Evolutionary conservation across 768 basidiomycete genomes (phyloP), one percentile per base, ranked within the genome.

Genomic region (Pilatotrama ljubarskyi): DNA sequence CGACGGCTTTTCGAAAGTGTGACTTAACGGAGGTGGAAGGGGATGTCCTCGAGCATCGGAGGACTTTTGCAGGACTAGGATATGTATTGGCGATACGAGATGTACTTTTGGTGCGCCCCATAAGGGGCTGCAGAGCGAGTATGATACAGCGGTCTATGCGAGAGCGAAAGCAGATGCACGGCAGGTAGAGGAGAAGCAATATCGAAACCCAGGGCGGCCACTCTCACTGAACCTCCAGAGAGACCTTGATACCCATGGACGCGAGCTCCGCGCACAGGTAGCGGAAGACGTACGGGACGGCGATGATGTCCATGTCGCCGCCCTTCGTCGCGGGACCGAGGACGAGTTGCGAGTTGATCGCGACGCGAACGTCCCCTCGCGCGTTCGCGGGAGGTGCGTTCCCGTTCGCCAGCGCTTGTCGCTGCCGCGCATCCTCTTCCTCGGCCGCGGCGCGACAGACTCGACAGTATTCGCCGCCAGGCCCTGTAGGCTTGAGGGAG

Each of bases 161-260:
- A 53, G 7, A 47, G 50, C 58, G 51, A 54, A 47, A 59, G 52
- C 58, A 51, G 13, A 17, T 41, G 49, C 26, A 47, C 15, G 20
- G n/a, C 29, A 55, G 26, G 32, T 48, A 20, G 37, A 24, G 22
- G 24, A 38, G 15, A 46, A 24, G 13, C 42, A 22, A 32, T 17
- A 38, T 9, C 11, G 14, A 20, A 14, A n/a, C 40, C 36, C 20
- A 14, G 17, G 25, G 20, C 41, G 13, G 11, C 37, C 13, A 35
- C 4, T 10, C 4, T 51, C 75, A 91, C 51, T 73, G 82, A 52
- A 95, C 84, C 70, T 91, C 87, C 49, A 98, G 75, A 48, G 92
- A 91, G 51, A 98, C 82, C 36, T 90, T 85, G 67, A 99, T 98
- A 46, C 97, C 96, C 96, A 98, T 98, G 17, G 93, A 90, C n/a